A percentile compares a stretch with the other conserved stretches of the same genome.
These are phyloP conservation scores for Globisporangium mamillatum DNA, from an alignment of 352 stramenopile species.

Conservation along the genomic window DNA sequence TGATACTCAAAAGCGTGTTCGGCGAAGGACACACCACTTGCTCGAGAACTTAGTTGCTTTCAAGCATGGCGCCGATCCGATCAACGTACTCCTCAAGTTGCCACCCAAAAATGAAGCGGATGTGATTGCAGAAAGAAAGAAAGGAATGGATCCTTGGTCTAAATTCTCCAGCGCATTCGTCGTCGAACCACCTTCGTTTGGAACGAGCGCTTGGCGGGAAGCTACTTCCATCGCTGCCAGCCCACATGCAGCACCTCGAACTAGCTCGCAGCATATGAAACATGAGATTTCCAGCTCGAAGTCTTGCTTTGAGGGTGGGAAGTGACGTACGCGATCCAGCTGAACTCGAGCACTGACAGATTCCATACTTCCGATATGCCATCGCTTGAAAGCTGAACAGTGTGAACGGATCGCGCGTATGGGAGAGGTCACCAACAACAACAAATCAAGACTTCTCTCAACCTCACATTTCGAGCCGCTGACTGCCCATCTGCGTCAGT, in stretches of 20 bases:
- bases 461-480: not conserved
- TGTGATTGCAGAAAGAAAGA: not conserved
- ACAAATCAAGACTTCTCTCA: not conserved
- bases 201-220: not conserved
- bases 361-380: not conserved
- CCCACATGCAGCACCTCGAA: not conserved
- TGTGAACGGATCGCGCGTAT: not conserved
- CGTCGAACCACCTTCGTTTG: not conserved
- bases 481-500: not conserved
- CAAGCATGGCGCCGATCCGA: not conserved
- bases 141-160: not conserved
- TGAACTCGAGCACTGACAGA: not conserved
- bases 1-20: not conserved
- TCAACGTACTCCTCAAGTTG: not conserved
- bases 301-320: not conserved
- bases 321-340: constrained; percentile 7
- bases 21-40: not conserved
- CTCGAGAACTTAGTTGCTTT: not conserved
- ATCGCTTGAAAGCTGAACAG: not conserved
- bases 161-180: not conserved
- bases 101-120: not conserved
- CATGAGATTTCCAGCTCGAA: constrained; percentile 8
- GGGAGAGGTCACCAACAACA: not conserved
- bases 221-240: not conserved
- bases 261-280: constrained; percentile 1